Evolutionary conservation across 116 monocot genomes (phyloP).

Genomic region (Iris pallida): DNA sequence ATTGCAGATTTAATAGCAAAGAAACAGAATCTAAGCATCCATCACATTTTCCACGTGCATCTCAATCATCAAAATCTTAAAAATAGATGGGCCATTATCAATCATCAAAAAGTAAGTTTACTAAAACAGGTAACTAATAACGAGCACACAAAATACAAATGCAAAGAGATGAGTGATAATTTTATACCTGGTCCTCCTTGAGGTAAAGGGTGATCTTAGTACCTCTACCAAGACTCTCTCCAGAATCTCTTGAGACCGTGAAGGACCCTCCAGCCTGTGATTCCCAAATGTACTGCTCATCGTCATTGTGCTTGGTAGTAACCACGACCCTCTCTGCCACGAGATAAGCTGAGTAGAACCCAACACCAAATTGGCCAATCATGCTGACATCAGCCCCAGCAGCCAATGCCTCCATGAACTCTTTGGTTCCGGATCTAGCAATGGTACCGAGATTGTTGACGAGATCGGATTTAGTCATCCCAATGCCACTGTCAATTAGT

Average conservation of each 20-base stretch:
- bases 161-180: no score
- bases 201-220: conserved; percentile 59
- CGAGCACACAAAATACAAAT: no score
- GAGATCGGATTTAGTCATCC: conserved; percentile 56
- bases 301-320: conserved; percentile 55
- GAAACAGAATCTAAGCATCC: no score
- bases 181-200: conserved; percentile 59
- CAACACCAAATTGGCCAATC: conserved; percentile 62
- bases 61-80: no score
- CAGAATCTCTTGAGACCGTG: conserved; percentile 49
- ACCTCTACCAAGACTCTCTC: conserved; percentile 49
- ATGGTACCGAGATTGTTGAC: conserved; percentile 66
- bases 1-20: no score
- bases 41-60: no score
- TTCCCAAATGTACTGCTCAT: conserved; percentile 67
- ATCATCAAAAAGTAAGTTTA: no score
- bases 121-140: no score
- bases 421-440: conserved; percentile 53
- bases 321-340: conserved; percentile 56
- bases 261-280: conserved; percentile 61
- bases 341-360: conserved; percentile 53
- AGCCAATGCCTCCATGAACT: conserved; percentile 59
- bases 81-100: no score
- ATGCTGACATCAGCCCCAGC: conserved; percentile 60
- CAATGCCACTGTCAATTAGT: conserved; percentile 53